Base-by-base conservation (phyloP, 805 yeast genomes). In the Spathaspora boniae region DNA sequence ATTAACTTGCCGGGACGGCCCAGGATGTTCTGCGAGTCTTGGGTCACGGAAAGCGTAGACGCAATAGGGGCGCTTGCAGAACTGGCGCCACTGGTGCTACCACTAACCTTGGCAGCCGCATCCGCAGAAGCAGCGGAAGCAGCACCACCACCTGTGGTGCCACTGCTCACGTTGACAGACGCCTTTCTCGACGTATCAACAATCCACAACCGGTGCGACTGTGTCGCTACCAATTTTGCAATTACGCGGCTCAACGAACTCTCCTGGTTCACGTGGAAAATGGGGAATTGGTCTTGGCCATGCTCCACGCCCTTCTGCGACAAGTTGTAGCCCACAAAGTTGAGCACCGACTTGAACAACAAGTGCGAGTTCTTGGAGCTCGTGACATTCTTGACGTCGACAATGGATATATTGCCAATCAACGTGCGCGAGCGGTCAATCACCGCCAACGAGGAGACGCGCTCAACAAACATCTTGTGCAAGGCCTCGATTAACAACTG, bases 271-370 rank as follows among this genome's bases (percentile, higher is more conserved):
- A 91, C 96, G 57, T 91, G 95, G 72, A 91, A 91, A 26, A 93
- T 91, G 12, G 98, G 98, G 70, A 83, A 91, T 27, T 94, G 87
- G 65, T 91, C 98, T 60, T 89, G 88, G 34, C 96, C 96, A 54
- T 88, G 89, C 51, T 83, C 94, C 21, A 91, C 71, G 15, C 98
- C 98, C 54, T 96, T 80, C 37, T 82, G 81, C 45, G 84, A 82
- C 44, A 93, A 72, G 42, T 89, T 88, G 43, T 88, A 82, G 9
- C 94, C 79, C 39, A 91, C 78, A 56, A 91, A 91, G 60, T 85
- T 93, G 50, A 87, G 70, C 60, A 96, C 93, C 5, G 93, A 72
- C 56, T 84, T 82, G 51, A 82, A 82, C 39, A 91, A 70, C 44
- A 86, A 68, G 41, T 84, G 88, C 9, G 94, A 83, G 56, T 89